A percentile compares a stretch with the other conserved stretches of the same genome.
phyloP scores from a whole-genome alignment of 2,329 filamentous ascomycete genomes.

The Colletotrichum higginsianum region DNA sequence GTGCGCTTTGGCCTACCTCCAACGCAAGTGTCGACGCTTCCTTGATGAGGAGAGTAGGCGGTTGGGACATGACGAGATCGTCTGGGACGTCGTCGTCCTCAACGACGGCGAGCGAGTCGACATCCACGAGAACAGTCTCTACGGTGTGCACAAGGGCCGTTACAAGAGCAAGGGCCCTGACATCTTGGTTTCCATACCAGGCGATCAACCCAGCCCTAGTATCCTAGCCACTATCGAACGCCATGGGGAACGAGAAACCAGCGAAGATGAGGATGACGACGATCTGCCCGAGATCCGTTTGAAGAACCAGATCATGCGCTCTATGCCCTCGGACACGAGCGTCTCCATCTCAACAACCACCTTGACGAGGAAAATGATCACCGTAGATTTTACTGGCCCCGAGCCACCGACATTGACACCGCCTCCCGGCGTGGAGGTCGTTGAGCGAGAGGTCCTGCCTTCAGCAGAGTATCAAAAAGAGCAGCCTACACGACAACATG shows the following conservation, averaged over 20 bases:
- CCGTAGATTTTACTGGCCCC: conserved; percentile 72
- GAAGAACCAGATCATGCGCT: conserved; percentile 68
- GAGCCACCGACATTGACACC: conserved; percentile 66
- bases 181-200: conserved; percentile 45
- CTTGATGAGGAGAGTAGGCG: conserved; percentile 65
- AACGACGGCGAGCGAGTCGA: conserved; percentile 72
- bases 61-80: conserved; percentile 67
- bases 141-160: conserved; percentile 49
- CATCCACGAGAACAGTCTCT: conserved; percentile 58
- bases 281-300: conserved; percentile 63
- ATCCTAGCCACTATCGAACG: conserved; percentile 56
- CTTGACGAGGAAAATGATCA: conserved; percentile 74
- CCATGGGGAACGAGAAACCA: conserved; percentile 49
- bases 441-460: conserved; percentile 67
- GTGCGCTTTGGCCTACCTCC: conserved; percentile 73
- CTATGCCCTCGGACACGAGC: conserved; percentile 69
- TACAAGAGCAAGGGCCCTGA: conserved; percentile 44
- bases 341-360: conserved; percentile 73
- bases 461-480: conserved; percentile 52
- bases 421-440: conserved; percentile 71
- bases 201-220: conserved; percentile 45
- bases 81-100: conserved; percentile 78
- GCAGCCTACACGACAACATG: conserved; percentile 41
- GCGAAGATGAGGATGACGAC: conserved; percentile 56
- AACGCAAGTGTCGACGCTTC: conserved; percentile 68